phyloP scores from a whole-genome alignment of 1,139 yeast species.

The Meyerozyma smithsonii region DNA sequence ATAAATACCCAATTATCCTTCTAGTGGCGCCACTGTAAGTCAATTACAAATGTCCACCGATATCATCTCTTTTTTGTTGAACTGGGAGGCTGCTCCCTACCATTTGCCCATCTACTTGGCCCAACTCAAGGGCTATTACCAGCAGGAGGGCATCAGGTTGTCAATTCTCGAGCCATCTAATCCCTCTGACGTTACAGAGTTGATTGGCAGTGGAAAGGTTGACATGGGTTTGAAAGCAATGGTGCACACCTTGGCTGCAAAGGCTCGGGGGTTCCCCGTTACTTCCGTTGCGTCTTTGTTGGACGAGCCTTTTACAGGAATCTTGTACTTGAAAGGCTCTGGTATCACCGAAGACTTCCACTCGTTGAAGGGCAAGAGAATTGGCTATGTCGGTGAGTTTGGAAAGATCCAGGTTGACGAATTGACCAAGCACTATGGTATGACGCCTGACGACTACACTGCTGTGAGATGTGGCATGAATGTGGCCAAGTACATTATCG shows the following conservation, averaged over 20 bases:
- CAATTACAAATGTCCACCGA: conserved; percentile 28
- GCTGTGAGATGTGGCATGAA: conserved; percentile 63
- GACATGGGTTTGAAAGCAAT: conserved; percentile 60
- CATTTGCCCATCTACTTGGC: conserved; percentile 52
- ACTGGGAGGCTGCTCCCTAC: conserved; percentile 58
- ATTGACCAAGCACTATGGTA: conserved; percentile 50
- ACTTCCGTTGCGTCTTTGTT: conserved; percentile 52
- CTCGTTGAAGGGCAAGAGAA: conserved; percentile 48
- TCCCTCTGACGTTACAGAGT: conserved; percentile 56
- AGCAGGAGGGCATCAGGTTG: conserved; percentile 46
- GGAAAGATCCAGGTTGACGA: conserved; percentile 58
- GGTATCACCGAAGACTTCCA: conserved; percentile 50
- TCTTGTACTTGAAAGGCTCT: conserved; percentile 46
- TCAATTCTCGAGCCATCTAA: conserved; percentile 54
- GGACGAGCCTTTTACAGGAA: conserved; percentile 57
- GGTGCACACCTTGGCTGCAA: conserved; percentile 59
- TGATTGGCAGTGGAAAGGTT: conserved; percentile 52
- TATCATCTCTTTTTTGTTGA: conserved; percentile 48
- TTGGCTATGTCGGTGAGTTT: conserved; percentile 57
- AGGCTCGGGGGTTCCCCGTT: conserved; percentile 55
- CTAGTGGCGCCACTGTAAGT: not conserved
- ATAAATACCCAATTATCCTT: not conserved
- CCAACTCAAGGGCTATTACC: conserved; percentile 46
- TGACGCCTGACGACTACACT: conserved; percentile 52
- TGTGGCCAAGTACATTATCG: conserved; percentile 51